These are phyloP conservation scores for Euphorbia lathyris DNA, from an alignment of 345 rosid genomes.

Conservation along the genomic window DNA sequence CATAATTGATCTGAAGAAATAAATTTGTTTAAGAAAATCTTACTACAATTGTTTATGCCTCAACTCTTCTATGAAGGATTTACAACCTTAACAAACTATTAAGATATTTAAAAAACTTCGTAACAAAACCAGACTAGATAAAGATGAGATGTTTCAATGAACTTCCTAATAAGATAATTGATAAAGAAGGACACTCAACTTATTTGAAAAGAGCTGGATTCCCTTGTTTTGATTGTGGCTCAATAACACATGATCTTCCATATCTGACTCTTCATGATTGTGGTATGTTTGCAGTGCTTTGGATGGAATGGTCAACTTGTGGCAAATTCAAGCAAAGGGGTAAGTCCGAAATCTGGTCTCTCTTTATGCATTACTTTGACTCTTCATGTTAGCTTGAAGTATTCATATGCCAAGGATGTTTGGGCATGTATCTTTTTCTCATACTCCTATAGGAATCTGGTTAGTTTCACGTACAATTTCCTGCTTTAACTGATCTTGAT, in stretches of 20 bases:
- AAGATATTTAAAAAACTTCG: no score
- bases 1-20: neutral
- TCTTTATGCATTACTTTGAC: neutral
- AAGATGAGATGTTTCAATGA: no score
- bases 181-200: no score
- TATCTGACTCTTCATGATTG: neutral
- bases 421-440: neutral
- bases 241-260: neutral
- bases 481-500: neutral
- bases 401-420: neutral
- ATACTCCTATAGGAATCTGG: neutral
- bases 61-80: no score
- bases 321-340: conserved; percentile 42
- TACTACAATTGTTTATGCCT: no score
- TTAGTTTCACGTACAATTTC: neutral
- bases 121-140: no score
- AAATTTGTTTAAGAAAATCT: no score
- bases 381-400: neutral
- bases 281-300: conserved; percentile 34
- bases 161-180: no score
- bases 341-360: conserved; percentile 12
- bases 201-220: no score
- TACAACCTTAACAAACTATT: no score
- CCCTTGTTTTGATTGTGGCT: no score
- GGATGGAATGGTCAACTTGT: conserved; percentile 41